phyloP scores from a whole-genome alignment of 2,329 filamentous ascomycete genomes.

The Coniochaeta sp. region DNA sequence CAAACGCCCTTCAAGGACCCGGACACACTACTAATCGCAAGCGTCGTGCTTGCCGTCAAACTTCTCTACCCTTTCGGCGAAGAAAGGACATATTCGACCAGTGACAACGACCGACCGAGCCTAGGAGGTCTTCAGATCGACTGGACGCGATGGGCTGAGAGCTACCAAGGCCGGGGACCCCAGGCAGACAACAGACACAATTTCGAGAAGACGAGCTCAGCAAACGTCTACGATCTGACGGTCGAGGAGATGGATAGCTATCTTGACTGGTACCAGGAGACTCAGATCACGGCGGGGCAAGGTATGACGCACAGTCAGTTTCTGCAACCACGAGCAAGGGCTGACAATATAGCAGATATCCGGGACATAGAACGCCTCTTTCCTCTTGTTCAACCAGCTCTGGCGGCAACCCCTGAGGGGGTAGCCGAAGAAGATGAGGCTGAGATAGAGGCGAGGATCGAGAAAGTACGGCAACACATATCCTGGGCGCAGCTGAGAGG shows the following conservation, averaged over 20 bases:
- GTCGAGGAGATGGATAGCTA: slow-evolving; percentile 62
- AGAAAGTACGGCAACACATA: slow-evolving; percentile 17
- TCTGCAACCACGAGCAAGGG: not conserved
- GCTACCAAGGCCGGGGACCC: slow-evolving; percentile 25
- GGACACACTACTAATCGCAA: slow-evolving; percentile 64
- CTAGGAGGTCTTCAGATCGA: slow-evolving; percentile 43
- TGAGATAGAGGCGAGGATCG: slow-evolving; percentile 12
- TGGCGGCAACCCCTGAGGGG: slow-evolving; percentile 2
- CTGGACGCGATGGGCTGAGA: slow-evolving; percentile 63
- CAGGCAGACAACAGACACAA: slow-evolving; percentile 15
- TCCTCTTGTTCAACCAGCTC: slow-evolving; percentile 8
- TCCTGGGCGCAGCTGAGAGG: slow-evolving; percentile 2
- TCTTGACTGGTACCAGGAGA: slow-evolving; percentile 70
- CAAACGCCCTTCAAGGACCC: slow-evolving; percentile 52
- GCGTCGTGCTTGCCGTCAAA: slow-evolving; percentile 71
- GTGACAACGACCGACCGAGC: slow-evolving; percentile 45
- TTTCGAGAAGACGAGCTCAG: slow-evolving; percentile 16
- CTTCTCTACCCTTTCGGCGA: slow-evolving; percentile 69
- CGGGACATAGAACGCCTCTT: slow-evolving; percentile 14
- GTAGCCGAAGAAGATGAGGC: slow-evolving; percentile 14
- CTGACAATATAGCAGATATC: slow-evolving; percentile 9
- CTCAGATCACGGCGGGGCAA: slow-evolving; percentile 35
- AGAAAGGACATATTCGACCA: slow-evolving; percentile 39
- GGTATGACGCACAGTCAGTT: not conserved
- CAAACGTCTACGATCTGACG: slow-evolving; percentile 37